Base-by-base conservation (phyloP, 2,329 filamentous ascomycete genomes). In the Neonectria neomacrospora region DNA sequence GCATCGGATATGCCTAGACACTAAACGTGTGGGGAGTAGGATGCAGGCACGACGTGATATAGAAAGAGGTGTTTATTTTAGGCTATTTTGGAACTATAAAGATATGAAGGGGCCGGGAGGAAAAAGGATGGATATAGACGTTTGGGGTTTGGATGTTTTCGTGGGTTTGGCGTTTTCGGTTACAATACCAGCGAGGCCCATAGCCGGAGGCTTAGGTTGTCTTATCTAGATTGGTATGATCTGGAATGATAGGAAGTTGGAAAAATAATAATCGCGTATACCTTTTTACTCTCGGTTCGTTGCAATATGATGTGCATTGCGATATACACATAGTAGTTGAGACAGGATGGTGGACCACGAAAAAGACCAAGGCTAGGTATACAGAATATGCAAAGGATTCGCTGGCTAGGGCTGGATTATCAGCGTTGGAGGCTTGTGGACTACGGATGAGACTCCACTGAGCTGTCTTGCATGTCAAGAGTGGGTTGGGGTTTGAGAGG, bases 171-270 rank as follows among this genome's bases (percentile, higher is more conserved):
- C 50, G 61, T 63, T 63, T 7, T 50, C 30, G 34, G 55, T 30
- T 7, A 51, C 3, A 51, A 63, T 63, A 63, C 55, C 61, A 59
- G 51, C 16, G 30, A 54, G 48, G 55, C 32, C 54, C 12, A 37
- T 26, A 34, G 42, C 37, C 41, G 34, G 59, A 58, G 23, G 42
- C 37, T 30, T 42, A 48, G 41, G 9, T 7, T 42, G 9, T 30
- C 12, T 42, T 26, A 23, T 14, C 20, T 56, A 30, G 28, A 54
- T 39, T 41, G 48, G n/a, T 41, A 20, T 18, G 16, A 41, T 20
- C 37, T 11, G 16, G 37, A 32, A 34, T 53, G 50, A 53, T 53
- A 53, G n/a, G 18, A 34, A n/a, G 18, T 42, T 53, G 39, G 47
- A 30, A 20, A 48, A 16, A 16, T 53, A 3, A 14, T 34, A 47